Percentiles rank a stretch among this genome's conserved stretches.
Evolutionary conservation across 192 early-diverging fungal genomes (phyloP).

Genomic region (Backusella morwellensis): DNA sequence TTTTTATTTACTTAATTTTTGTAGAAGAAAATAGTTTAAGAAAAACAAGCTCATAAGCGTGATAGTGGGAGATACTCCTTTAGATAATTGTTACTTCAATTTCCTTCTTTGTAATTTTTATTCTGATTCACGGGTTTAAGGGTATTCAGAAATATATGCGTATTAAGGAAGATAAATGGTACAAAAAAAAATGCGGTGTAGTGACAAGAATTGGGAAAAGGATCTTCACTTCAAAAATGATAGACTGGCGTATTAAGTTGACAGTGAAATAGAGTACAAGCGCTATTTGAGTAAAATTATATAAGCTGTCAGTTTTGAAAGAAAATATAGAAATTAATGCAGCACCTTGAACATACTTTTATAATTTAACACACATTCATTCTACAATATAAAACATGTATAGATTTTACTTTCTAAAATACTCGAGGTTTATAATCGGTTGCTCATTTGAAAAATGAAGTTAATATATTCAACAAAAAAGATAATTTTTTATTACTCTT

Average conservation of each 20-base stretch:
- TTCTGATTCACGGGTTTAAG: not conserved
- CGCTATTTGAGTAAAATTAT: not conserved
- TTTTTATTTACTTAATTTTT: not conserved
- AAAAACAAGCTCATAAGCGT: not conserved
- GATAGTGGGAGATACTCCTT: not conserved
- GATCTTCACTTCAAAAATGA: constrained; percentile 2
- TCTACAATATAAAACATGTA: not conserved
- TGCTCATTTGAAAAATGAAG: not conserved
- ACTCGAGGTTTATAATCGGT: not conserved
- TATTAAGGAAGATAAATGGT: not conserved
- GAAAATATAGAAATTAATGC: not conserved
- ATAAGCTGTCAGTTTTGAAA: not conserved
- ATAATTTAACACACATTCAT: not conserved
- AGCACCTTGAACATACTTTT: not conserved
- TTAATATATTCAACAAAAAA: not conserved
- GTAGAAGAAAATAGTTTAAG: not conserved
- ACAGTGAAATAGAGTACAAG: not conserved
- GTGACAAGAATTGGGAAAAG: not conserved
- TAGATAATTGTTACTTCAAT: not conserved
- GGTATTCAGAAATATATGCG: not conserved
- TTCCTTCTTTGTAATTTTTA: not conserved
- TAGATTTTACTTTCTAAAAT: not conserved
- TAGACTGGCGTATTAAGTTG: not conserved
- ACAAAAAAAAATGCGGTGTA: not conserved
- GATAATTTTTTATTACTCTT: too few relatives aligned